Conservation (phyloP, 192 early-diverging fungal species). For the Backusella luteola region DNA sequence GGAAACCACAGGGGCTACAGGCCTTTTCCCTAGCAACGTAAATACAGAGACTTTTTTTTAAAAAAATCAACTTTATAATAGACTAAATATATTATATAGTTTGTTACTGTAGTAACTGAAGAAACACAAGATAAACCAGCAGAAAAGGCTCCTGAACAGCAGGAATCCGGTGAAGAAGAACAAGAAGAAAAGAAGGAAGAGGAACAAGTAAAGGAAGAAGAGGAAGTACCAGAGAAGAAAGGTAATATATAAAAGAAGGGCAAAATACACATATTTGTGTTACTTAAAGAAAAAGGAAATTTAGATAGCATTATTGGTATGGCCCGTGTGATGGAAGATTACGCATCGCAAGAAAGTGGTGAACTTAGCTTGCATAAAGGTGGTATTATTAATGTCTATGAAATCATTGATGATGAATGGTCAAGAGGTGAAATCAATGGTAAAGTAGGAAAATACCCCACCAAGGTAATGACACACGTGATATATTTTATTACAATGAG, state of each 20-base stretch:
- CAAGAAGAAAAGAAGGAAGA: slow-evolving; percentile 1
- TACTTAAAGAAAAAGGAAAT: not conserved
- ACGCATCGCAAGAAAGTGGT: slow-evolving; percentile 59
- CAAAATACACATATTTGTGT: not conserved
- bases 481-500: not conserved
- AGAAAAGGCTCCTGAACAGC: not conserved
- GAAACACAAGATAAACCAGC: not conserved
- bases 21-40: slow-evolving; percentile 52
- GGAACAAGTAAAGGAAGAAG: not conserved
- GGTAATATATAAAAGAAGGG: not conserved
- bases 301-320: slow-evolving; percentile 30
- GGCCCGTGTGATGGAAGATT: slow-evolving; percentile 71
- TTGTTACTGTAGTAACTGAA: slow-evolving; percentile 10
- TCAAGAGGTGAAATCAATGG: slow-evolving; percentile 69
- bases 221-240: not conserved
- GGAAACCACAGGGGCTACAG: slow-evolving; percentile 27
- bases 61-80: not conserved
- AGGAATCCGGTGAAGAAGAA: not conserved
- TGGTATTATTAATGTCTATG: slow-evolving; percentile 69
- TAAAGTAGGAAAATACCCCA: slow-evolving; percentile 66
- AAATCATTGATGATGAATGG: slow-evolving; percentile 61
- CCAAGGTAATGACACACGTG: slow-evolving; percentile 40
- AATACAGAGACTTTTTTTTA: not conserved
- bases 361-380: slow-evolving; percentile 66
- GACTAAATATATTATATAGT: slow-evolving; percentile 6